Evolutionary conservation across 2,329 filamentous ascomycete genomes (phyloP), one percentile per base, ranked within the genome.

Genomic region (Trichoderma koningii): DNA sequence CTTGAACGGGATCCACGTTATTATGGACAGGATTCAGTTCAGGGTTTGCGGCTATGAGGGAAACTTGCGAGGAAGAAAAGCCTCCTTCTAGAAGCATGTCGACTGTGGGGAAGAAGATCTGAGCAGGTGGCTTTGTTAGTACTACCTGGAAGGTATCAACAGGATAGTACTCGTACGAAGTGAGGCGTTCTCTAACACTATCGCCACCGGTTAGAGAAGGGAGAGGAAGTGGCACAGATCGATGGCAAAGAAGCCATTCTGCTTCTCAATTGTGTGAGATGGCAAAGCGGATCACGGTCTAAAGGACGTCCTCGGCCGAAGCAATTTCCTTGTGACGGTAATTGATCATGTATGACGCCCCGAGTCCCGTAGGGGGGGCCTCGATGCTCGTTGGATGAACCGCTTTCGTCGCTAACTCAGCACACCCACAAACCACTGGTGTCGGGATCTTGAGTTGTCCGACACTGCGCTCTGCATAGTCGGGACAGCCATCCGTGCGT

Each of bases 341-440:
- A 51, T n/a, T 50, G 9, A 52, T n/a, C n/a, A n/a, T 52, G 28
- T 12, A 52, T 52, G 28, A 52, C 34, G 50, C 48, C 48, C 48
- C 48, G 48, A 51, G 26, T 51, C 26, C 28, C 14, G 41, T 19
- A 26, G 12, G 17, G n/a, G 50, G 23, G 60, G 59, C 23, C 30
- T 34, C 30, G 30, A 34, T 34, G 30, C 30, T 34, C 9, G 30
- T 7, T 34, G 30, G 30, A 55, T 47, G 45, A 55, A 52, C 38
- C 60, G 41, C 60, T 41, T 47, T 47, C 52, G 38, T 53, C 48
- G 50, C 50, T 62, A 52, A 34, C 21, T 15, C 59, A 21, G 44
- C 57, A 51, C 59, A 52, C 48, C 59, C 59, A 61, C 50, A 28
- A 38, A 62, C 21, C 17, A 15, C 38, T 63, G 60, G 60, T 55